Evolutionary conservation across 192 early-diverging fungal species (phyloP).

Genomic region (Entomortierella lignicola): DNA sequence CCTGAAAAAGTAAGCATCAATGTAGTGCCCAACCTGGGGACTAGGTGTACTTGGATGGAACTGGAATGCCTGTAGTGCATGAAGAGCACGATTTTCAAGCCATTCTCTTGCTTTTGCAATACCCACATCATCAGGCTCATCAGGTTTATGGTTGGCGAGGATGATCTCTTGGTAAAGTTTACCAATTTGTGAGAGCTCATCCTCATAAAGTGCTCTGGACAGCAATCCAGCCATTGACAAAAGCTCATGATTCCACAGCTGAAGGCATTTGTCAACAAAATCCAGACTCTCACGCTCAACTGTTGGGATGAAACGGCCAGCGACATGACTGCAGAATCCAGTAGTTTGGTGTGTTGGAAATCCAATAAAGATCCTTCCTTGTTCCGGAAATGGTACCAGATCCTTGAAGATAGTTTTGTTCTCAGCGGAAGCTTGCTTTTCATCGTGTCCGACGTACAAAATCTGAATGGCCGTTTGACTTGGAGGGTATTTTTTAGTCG

Average conservation of each 20-base stretch:
- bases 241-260: conserved; percentile 86
- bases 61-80: conserved; percentile 73
- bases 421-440: conserved; percentile 75
- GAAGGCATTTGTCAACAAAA: conserved; percentile 85
- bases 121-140: conserved; percentile 54
- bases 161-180: conserved; percentile 64
- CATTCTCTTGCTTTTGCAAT: conserved; percentile 52
- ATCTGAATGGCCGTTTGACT: conserved; percentile 73
- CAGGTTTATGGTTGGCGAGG: conserved; percentile 44
- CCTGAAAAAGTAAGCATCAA: conserved; percentile 68
- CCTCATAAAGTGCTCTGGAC: conserved; percentile 79
- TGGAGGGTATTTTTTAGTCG: conserved; percentile 90
- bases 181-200: conserved; percentile 73
- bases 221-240: conserved; percentile 80
- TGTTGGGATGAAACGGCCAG: conserved; percentile 89
- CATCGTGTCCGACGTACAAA: conserved; percentile 79
- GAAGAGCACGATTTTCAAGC: conserved; percentile 74
- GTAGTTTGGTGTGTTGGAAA: conserved; percentile 94
- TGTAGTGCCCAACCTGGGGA: conserved; percentile 68
- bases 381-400: conserved; percentile 76
- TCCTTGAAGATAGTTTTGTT: conserved; percentile 76
- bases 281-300: conserved; percentile 92
- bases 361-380: conserved; percentile 90
- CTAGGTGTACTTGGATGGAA: conserved; percentile 81
- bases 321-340: conserved; percentile 81